phyloP scores from a whole-genome alignment of 1,284 basidiomycete genomes.

The Athelia sp. region DNA sequence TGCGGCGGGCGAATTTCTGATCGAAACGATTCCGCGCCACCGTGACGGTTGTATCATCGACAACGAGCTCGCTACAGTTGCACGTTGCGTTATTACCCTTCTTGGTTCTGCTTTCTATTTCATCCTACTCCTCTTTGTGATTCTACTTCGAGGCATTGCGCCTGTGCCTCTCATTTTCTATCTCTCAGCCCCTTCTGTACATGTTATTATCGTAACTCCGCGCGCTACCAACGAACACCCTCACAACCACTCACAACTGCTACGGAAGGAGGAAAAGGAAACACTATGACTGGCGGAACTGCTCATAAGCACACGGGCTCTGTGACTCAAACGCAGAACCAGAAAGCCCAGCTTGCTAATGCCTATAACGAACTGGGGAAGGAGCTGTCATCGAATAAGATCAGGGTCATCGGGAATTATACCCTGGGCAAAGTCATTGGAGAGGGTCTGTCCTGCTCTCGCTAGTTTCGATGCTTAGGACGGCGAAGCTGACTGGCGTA shows the following conservation, averaged over 20 bases:
- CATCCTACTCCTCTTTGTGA: background rate
- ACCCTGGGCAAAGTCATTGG: conserved; percentile 94
- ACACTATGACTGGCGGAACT: conserved; percentile 12
- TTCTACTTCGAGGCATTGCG: conserved; percentile 23
- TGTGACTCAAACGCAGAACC: conserved; percentile 66
- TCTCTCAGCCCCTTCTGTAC: conserved; percentile 23
- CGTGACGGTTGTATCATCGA: background rate
- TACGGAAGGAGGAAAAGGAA: background rate
- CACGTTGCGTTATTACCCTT: background rate
- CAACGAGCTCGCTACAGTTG: background rate
- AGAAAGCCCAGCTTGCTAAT: conserved; percentile 83
- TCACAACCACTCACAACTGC: too few species aligned
- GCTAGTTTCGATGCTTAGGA: conserved; percentile 8
- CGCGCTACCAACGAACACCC: too few species aligned
- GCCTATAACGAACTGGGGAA: conserved; percentile 97
- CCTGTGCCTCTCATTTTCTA: conserved; percentile 38
- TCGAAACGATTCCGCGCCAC: background rate
- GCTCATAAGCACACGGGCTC: conserved; percentile 56
- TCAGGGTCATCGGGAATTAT: conserved; percentile 93
- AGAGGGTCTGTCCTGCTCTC: conserved; percentile 67
- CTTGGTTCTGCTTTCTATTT: background rate
- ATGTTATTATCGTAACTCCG: conserved; percentile 36
- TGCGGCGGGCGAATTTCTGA: too few species aligned
- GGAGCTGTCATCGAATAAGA: conserved; percentile 85
- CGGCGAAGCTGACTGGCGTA: background rate